A percentile compares a stretch with the other conserved stretches of the same genome.
Conservation (phyloP, 1,284 basidiomycete genomes). For the Caloboletus inedulis region DNA sequence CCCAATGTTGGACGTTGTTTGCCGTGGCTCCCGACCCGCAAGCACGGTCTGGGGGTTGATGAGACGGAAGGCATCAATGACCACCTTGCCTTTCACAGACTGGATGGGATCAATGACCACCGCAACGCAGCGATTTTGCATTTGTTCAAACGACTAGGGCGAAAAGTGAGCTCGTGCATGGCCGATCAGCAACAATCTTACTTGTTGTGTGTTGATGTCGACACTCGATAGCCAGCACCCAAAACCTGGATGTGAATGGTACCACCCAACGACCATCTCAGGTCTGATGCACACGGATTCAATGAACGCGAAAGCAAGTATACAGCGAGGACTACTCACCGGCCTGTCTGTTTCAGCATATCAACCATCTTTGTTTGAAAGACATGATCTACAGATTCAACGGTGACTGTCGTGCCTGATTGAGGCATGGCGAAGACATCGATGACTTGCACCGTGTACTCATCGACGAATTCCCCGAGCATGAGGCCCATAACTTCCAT, state of each 20-base stretch:
- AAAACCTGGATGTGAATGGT: constrained; percentile 99
- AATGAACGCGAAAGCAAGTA: background rate
- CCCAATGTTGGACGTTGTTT: constrained; percentile 98
- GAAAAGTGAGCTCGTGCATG: constrained; percentile 11
- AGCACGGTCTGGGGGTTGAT: constrained; percentile 87
- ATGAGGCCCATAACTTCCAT: constrained; percentile 99
- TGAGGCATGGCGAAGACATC: constrained; percentile 99
- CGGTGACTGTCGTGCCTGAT: constrained; percentile 96
- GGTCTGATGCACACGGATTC: constrained; percentile 52
- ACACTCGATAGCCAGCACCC: constrained; percentile 99
- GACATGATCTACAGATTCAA: constrained; percentile 98
- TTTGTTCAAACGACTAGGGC: constrained; percentile 90
- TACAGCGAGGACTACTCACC: constrained; percentile 45
- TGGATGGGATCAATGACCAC: constrained; percentile 99
- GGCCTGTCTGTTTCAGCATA: constrained; percentile 98
- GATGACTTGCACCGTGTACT: constrained; percentile 96
- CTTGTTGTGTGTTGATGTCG: constrained; percentile 99
- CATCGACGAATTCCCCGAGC: constrained; percentile 98
- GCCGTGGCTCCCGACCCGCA: constrained; percentile 90
- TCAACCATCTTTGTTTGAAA: constrained; percentile 99
- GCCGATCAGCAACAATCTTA: constrained; percentile 33
- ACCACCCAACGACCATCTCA: constrained; percentile 99
- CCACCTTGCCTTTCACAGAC: constrained; percentile 97
- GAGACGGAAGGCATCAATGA: constrained; percentile 98
- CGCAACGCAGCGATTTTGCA: constrained; percentile 93